A percentile compares a stretch with the other conserved stretches of the same genome.
phyloP scores from a whole-genome alignment of 345 rosid genomes.

The Adansonia digitata region DNA sequence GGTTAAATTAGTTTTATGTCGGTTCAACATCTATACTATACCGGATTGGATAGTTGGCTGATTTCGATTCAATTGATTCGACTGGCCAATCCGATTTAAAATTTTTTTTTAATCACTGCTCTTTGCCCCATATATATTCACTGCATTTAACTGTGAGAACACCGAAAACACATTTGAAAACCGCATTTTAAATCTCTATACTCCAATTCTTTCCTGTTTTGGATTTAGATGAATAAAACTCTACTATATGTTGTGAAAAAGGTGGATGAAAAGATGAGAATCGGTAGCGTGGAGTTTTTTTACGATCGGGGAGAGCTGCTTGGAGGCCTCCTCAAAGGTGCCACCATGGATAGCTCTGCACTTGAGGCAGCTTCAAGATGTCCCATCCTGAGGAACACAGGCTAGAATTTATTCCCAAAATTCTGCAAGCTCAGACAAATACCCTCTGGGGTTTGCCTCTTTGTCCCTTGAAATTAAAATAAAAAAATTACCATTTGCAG shows the following conservation, averaged over 20 bases:
- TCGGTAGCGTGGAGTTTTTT: slow-evolving; percentile 51
- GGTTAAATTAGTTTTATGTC: too few relatives aligned
- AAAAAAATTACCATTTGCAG: neutral
- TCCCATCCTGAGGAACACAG: slow-evolving; percentile 41
- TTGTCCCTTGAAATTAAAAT: neutral
- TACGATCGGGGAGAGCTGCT: slow-evolving; percentile 46
- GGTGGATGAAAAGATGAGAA: slow-evolving; percentile 46
- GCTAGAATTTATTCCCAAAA: neutral
- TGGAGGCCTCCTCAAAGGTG: slow-evolving; percentile 49
- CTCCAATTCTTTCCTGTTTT: too few relatives aligned
- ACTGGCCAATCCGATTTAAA: too few relatives aligned
- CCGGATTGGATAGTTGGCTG: too few relatives aligned
- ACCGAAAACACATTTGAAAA: too few relatives aligned
- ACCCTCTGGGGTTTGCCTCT: neutral
- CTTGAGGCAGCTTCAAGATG: slow-evolving; percentile 26
- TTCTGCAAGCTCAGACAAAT: neutral
- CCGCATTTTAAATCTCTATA: too few relatives aligned
- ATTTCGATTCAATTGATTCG: too few relatives aligned
- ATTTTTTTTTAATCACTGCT: too few relatives aligned
- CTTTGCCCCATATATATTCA: too few relatives aligned
- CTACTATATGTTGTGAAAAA: neutral
- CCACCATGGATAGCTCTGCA: neutral
- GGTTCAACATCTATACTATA: too few relatives aligned
- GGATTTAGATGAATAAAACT: too few relatives aligned
- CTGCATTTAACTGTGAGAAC: too few relatives aligned